phyloP scores from a whole-genome alignment of 2,329 filamentous ascomycete species.

The Teratosphaeria nubilosa region DNA sequence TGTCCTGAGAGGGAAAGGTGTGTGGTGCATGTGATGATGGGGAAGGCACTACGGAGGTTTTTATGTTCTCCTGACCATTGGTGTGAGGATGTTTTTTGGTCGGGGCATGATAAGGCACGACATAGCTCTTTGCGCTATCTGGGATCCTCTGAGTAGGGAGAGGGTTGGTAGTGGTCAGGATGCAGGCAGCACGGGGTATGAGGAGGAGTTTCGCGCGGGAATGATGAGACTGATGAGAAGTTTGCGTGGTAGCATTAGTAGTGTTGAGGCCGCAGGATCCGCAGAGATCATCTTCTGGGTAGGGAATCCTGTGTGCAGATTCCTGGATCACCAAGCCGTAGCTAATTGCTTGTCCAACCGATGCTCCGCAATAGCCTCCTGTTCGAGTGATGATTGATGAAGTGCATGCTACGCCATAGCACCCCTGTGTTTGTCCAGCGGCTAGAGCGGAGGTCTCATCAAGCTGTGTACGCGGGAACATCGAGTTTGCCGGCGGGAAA shows the following conservation, averaged over 20 bases:
- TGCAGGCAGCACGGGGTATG: neutral
- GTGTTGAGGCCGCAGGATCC: neutral
- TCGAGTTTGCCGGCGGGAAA: neutral
- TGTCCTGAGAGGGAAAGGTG: neutral
- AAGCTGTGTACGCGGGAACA: neutral
- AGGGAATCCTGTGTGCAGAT: neutral
- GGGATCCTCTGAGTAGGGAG: neutral
- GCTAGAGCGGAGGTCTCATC: neutral
- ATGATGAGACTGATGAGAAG: neutral
- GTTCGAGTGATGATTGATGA: neutral
- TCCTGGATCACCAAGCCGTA: neutral
- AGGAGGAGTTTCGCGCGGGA: neutral
- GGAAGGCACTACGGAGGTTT: neutral
- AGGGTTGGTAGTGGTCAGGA: neutral
- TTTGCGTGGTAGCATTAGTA: neutral
- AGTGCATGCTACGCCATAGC: neutral
- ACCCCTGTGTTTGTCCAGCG: neutral
- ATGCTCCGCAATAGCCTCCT: neutral
- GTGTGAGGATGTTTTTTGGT: neutral
- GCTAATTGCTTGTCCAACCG: neutral
- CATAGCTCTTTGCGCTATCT: neutral
- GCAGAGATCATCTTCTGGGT: neutral
- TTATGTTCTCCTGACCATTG: neutral
- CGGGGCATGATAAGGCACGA: neutral
- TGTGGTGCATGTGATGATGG: neutral